phyloP scores from a whole-genome alignment of 1,284 basidiomycete genomes.

The Rhodotorula sp. region DNA sequence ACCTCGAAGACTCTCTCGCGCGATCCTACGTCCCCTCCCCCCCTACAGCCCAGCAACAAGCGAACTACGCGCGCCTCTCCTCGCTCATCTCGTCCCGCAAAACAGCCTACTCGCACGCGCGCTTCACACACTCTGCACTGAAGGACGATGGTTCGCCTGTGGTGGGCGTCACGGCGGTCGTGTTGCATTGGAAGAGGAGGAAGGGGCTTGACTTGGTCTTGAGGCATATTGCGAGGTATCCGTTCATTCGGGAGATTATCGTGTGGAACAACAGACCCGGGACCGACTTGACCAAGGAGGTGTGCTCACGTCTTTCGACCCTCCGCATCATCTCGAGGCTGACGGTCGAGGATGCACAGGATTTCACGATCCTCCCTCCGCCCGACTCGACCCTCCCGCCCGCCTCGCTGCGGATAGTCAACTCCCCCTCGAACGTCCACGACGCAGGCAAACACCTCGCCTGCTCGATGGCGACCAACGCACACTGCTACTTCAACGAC shows the following conservation, averaged over 20 bases:
- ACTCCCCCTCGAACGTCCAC: constrained; percentile 40
- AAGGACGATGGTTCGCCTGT: constrained; percentile 5
- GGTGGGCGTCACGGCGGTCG: constrained; percentile 32
- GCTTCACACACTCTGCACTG: constrained; percentile 18
- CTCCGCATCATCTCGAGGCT: neutral
- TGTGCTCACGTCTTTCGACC: neutral
- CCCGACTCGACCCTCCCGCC: constrained; percentile 15
- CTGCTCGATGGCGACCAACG: constrained; percentile 32
- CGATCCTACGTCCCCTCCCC: constrained; percentile 12
- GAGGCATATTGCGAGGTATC: constrained; percentile 32
- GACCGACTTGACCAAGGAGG: constrained; percentile 18
- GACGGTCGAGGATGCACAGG: constrained; percentile 1
- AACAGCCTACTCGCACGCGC: constrained; percentile 11
- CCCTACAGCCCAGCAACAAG: constrained; percentile 5
- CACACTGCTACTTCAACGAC: constrained; percentile 40
- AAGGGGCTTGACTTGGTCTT: constrained; percentile 35
- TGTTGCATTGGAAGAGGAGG: constrained; percentile 33
- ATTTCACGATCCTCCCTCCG: constrained; percentile 18
- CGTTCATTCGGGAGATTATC: constrained; percentile 43
- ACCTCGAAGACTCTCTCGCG: constrained; percentile 15
- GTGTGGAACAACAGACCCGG: constrained; percentile 43
- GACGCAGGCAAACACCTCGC: constrained; percentile 38
- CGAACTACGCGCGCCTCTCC: constrained; percentile 1
- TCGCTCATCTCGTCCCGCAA: constrained; percentile 17
- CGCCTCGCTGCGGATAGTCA: constrained; percentile 37